phyloP scores from a whole-genome alignment of 495 filamentous ascomycete species.

The Lineolata rhizophorae region DNA sequence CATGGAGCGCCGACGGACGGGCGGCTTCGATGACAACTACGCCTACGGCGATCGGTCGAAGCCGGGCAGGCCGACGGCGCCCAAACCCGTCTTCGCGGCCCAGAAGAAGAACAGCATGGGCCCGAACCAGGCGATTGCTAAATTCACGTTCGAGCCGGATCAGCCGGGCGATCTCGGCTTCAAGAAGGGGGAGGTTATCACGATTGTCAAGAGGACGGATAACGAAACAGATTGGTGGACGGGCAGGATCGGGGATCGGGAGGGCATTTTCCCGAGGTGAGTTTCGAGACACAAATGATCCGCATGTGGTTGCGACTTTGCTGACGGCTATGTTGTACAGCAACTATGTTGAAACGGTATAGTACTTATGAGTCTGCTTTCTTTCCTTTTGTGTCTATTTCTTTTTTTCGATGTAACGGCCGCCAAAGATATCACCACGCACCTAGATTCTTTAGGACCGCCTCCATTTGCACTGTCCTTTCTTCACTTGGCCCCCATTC shows the following conservation, averaged over 20 bases:
- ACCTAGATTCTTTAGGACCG: too few relatives aligned
- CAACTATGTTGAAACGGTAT: too few relatives aligned
- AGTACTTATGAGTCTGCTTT: too few relatives aligned
- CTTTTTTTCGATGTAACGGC: too few relatives aligned
- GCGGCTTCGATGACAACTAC: slow-evolving; percentile 9
- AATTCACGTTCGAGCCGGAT: slow-evolving; percentile 85
- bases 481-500: too few relatives aligned
- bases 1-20: slow-evolving; percentile 11
- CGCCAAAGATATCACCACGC: too few relatives aligned
- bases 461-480: too few relatives aligned
- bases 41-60: slow-evolving; percentile 31
- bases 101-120: slow-evolving; percentile 40
- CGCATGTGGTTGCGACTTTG: too few relatives aligned
- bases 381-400: too few relatives aligned
- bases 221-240: slow-evolving; percentile 82
- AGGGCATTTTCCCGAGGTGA: slow-evolving; percentile 38
- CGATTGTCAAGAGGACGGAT: slow-evolving; percentile 92
- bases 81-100: slow-evolving; percentile 57
- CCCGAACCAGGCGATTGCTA: slow-evolving; percentile 66
- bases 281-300: too few relatives aligned
- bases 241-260: slow-evolving; percentile 37
- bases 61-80: slow-evolving; percentile 47
- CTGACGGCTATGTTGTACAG: too few relatives aligned
- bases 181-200: slow-evolving; percentile 94
- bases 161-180: slow-evolving; percentile 84